phyloP scores from a whole-genome alignment of 2,329 filamentous ascomycete species.

The Acephala macrosclerotiorum region DNA sequence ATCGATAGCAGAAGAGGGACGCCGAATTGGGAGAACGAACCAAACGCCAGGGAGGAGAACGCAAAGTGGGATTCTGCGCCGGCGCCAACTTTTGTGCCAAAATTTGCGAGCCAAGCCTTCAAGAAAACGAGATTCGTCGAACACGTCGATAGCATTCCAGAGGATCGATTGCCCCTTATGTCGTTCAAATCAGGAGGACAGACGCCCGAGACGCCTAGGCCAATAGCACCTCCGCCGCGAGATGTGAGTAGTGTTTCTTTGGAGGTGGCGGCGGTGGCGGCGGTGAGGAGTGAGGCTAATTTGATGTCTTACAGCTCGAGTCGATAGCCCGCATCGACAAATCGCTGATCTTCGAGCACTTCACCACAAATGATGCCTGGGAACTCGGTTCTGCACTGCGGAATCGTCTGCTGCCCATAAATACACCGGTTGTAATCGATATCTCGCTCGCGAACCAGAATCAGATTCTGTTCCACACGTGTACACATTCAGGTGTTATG shows the following conservation, averaged over 20 bases:
- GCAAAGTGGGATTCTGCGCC: slow-evolving; percentile 18
- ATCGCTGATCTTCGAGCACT: slow-evolving; percentile 48
- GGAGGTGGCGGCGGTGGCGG: background rate
- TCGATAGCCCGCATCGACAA: slow-evolving; percentile 41
- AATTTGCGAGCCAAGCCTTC: slow-evolving; percentile 1
- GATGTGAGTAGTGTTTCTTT: slow-evolving; percentile 31
- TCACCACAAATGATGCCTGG: slow-evolving; percentile 71
- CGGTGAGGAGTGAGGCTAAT: slow-evolving; percentile 17
- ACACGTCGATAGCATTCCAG: slow-evolving; percentile 18
- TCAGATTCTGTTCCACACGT: slow-evolving; percentile 74
- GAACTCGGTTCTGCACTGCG: slow-evolving; percentile 70
- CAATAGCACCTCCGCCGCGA: slow-evolving; percentile 31
- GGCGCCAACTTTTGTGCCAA: slow-evolving; percentile 11
- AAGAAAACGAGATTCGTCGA: slow-evolving; percentile 26
- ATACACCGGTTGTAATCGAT: slow-evolving; percentile 65
- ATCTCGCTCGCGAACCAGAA: slow-evolving; percentile 65
- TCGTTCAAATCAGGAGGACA: slow-evolving; percentile 15
- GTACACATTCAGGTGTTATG: slow-evolving; percentile 69
- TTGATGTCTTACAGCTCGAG: slow-evolving; percentile 38
- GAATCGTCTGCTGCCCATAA: slow-evolving; percentile 63
- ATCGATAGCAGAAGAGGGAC: slow-evolving; percentile 24
- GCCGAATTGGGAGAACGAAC: slow-evolving; percentile 20
- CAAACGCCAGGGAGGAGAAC: slow-evolving; percentile 2
- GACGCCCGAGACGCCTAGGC: slow-evolving; percentile 24
- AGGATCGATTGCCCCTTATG: slow-evolving; percentile 10